Conservation (phyloP, 2,329 filamentous ascomycete genomes). For the Pestalotiopsis sp. region DNA sequence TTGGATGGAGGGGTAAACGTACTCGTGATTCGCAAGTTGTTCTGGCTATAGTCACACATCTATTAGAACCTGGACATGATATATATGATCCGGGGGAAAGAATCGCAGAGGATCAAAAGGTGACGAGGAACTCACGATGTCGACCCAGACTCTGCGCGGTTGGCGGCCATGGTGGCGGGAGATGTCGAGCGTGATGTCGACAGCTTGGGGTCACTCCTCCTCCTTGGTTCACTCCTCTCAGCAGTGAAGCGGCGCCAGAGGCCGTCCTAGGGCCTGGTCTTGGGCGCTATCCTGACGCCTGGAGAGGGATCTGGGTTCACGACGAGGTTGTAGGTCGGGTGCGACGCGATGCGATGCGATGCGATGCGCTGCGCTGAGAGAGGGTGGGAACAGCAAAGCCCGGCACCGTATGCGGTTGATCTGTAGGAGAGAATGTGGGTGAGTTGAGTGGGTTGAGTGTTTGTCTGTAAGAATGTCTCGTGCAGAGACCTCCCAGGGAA, state of each 20-base stretch:
- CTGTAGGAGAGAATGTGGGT: not conserved
- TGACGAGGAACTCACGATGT: conserved; percentile 56
- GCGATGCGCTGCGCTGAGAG: not conserved
- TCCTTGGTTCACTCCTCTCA: conserved; percentile 3
- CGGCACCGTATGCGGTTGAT: not conserved
- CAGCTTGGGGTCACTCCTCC: conserved; percentile 4
- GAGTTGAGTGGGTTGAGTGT: not conserved
- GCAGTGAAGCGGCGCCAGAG: conserved; percentile 10
- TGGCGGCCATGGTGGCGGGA: conserved; percentile 43
- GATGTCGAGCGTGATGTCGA: not conserved
- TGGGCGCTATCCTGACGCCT: conserved; percentile 12
- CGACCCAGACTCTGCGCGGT: conserved; percentile 62
- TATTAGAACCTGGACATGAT: conserved; percentile 32
- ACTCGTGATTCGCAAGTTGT: conserved; percentile 95
- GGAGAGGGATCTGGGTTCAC: not conserved
- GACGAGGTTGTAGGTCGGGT: not conserved
- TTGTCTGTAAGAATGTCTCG: not conserved
- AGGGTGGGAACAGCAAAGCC: not conserved
- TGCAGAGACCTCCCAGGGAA: not conserved
- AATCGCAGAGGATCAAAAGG: conserved; percentile 11
- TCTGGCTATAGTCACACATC: conserved; percentile 55
- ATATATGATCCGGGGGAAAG: not conserved
- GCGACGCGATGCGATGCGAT: not conserved
- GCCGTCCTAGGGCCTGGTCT: conserved; percentile 10
- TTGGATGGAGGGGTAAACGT: conserved; percentile 38